These are phyloP conservation scores for Aotearoamyces nothofagi DNA, from an alignment of 2,329 filamentous ascomycete species.

Conservation along the genomic window DNA sequence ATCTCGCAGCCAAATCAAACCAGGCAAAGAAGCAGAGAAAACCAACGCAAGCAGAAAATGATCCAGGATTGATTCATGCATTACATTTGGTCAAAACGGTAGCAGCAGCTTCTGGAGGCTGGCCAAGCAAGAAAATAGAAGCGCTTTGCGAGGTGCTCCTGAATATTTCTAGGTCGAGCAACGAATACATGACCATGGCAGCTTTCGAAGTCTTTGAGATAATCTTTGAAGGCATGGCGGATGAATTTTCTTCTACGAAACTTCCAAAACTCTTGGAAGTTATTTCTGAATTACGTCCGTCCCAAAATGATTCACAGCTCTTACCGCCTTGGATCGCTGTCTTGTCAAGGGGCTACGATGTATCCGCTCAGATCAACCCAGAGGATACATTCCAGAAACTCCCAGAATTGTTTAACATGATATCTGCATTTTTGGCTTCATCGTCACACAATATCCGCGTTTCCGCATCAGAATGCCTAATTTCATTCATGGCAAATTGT, in stretches of 20 bases:
- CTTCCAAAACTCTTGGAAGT: constrained; percentile 79
- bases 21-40: constrained; percentile 56
- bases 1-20: constrained; percentile 49
- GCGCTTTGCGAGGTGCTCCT: constrained; percentile 78
- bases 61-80: constrained; percentile 79
- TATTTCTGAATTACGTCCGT: constrained; percentile 81
- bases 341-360: constrained; percentile 84
- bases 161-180: constrained; percentile 75
- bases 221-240: constrained; percentile 85
- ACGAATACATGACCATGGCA: constrained; percentile 91
- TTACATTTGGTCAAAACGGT: constrained; percentile 86
- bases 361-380: constrained; percentile 74
- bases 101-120: constrained; percentile 74
- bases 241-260: constrained; percentile 78
- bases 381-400: constrained; percentile 87
- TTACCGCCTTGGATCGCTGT: constrained; percentile 96
- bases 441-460: constrained; percentile 85
- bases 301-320: constrained; percentile 85
- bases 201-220: constrained; percentile 96
- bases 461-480: constrained; percentile 85
- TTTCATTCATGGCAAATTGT: constrained; percentile 85
- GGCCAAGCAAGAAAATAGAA: constrained; percentile 95
- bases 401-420: constrained; percentile 67
- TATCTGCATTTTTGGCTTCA: constrained; percentile 71
- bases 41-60: constrained; percentile 41